These are phyloP conservation scores for Spergularia bocconei DNA, from an alignment of 148 eudicot species.

Conservation along the genomic window DNA sequence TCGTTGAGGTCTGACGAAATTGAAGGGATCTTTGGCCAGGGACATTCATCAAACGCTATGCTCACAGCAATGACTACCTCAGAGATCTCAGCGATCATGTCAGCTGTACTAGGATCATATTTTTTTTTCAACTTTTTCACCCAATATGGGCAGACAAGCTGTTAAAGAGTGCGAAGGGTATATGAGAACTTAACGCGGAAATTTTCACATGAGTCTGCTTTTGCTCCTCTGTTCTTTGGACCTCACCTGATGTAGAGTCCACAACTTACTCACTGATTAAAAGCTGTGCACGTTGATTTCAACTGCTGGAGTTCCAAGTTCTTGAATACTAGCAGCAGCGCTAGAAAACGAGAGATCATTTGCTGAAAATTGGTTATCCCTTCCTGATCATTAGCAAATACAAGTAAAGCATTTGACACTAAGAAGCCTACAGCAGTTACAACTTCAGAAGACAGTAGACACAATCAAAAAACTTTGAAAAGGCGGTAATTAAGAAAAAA, in stretches of 20 bases:
- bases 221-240: not conserved
- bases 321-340: constrained; percentile 46
- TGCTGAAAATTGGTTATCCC: too few species aligned
- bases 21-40: constrained; percentile 60
- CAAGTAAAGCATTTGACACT: too few species aligned
- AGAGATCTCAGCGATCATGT: constrained; percentile 65
- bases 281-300: constrained; percentile 51
- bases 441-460: too few species aligned
- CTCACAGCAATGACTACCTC: constrained; percentile 81
- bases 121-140: constrained; percentile 53
- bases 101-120: constrained; percentile 72
- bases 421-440: too few species aligned
- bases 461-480: too few species aligned
- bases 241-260: constrained; percentile 63
- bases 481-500: too few species aligned
- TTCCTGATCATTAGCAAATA: too few species aligned
- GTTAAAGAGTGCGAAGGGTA: not conserved
- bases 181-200: too few species aligned
- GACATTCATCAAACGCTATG: constrained; percentile 77
- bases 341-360: too few species aligned
- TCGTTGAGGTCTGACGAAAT: not conserved
- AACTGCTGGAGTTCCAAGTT: constrained; percentile 56
- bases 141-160: constrained; percentile 26
- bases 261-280: constrained; percentile 64
- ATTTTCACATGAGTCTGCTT: not conserved